Conservation (phyloP, 2,329 filamentous ascomycete genomes). For the Claviceps capensis region DNA sequence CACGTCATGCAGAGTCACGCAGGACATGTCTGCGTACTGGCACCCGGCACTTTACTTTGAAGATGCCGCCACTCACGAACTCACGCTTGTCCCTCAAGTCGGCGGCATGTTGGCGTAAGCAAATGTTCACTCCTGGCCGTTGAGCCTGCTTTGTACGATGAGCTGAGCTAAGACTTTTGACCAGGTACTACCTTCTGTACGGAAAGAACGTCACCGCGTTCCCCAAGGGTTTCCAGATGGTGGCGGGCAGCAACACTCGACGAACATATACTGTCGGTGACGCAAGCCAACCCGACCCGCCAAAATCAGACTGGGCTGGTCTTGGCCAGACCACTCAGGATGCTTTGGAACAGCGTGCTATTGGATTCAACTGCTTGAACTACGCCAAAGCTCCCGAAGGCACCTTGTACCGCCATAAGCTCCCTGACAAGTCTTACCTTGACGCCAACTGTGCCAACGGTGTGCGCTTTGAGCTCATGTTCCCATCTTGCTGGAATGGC, state of each 20-base stretch:
- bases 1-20: conserved; percentile 65
- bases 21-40: conserved; percentile 88
- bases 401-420: conserved; percentile 65
- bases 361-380: conserved; percentile 94
- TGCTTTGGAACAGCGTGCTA: conserved; percentile 61
- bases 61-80: conserved; percentile 47
- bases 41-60: conserved; percentile 67
- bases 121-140: neutral
- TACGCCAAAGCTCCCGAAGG: conserved; percentile 53
- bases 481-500: conserved; percentile 78
- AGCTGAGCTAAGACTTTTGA: neutral
- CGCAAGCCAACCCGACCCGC: conserved; percentile 47
- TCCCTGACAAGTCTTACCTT: conserved; percentile 68
- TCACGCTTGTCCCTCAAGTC: conserved; percentile 56
- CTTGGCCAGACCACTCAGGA: conserved; percentile 51
- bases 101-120: conserved; percentile 79
- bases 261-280: conserved; percentile 59
- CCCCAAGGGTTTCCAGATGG: conserved; percentile 65
- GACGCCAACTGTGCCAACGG: conserved; percentile 75
- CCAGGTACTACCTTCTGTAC: conserved; percentile 73
- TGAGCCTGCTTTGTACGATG: neutral
- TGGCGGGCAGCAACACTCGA: conserved; percentile 57
- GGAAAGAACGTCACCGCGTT: conserved; percentile 55
- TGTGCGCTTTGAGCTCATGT: conserved; percentile 71
- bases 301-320: conserved; percentile 55